Evolutionary conservation across 306 rosid species (phyloP).

Genomic region (Morella rubra): DNA sequence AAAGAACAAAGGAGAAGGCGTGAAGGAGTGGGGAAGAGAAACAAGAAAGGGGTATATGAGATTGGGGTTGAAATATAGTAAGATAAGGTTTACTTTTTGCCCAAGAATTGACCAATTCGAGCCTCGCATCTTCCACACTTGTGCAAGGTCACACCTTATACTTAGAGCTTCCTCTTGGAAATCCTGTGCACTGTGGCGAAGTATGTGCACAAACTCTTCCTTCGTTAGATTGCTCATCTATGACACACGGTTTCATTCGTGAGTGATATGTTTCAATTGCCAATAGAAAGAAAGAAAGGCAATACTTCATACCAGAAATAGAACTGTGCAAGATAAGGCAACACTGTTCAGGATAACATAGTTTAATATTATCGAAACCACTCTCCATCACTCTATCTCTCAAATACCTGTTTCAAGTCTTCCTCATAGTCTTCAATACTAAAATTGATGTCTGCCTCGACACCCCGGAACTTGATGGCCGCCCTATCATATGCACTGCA

Average conservation of each 20-base stretch:
- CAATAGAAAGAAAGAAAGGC: background rate
- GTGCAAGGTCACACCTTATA: conserved; percentile 96
- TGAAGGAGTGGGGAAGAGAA: background rate
- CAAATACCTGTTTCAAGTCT: conserved; percentile 83
- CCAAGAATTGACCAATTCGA: conserved; percentile 94
- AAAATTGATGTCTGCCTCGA: conserved; percentile 91
- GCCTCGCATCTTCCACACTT: conserved; percentile 99
- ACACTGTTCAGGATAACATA: conserved; percentile 37
- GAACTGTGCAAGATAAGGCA: conserved; percentile 27
- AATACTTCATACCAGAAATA: background rate
- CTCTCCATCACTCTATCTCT: background rate
- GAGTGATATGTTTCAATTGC: background rate
- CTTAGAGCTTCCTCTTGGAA: conserved; percentile 97
- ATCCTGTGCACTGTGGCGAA: conserved; percentile 97
- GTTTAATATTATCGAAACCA: background rate
- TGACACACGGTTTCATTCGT: background rate
- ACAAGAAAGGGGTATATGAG: background rate
- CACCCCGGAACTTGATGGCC: no score
- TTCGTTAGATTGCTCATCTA: conserved; percentile 93
- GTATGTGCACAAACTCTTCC: conserved; percentile 99
- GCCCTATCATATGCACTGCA: no score
- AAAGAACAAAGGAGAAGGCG: no score
- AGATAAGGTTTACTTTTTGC: conserved; percentile 67
- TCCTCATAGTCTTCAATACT: conserved; percentile 87
- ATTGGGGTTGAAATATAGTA: background rate